Evolutionary conservation across 1,139 yeast genomes (phyloP).

Genomic region (Yamadazyma conglobata): DNA sequence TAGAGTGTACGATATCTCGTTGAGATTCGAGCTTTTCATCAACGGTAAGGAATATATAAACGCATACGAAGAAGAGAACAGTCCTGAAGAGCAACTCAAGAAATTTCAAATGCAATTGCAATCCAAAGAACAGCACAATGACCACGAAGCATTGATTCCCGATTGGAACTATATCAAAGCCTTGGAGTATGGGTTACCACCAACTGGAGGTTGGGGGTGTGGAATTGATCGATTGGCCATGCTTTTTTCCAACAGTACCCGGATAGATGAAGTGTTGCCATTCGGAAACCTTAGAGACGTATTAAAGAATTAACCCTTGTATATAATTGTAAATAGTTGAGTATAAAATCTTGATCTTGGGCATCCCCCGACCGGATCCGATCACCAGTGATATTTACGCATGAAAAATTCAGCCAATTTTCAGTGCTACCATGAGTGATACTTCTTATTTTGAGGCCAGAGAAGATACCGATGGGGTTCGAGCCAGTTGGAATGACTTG

Average conservation of each 20-base stretch:
- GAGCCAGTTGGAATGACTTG: slow-evolving; percentile 86
- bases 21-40: slow-evolving; percentile 81
- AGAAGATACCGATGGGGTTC: slow-evolving; percentile 87
- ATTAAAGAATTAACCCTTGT: slow-evolving; percentile 6
- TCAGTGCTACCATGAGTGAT: slow-evolving; percentile 2
- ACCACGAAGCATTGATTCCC: slow-evolving; percentile 63
- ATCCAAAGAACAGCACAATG: slow-evolving; percentile 46
- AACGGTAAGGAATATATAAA: slow-evolving; percentile 80
- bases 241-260: slow-evolving; percentile 59
- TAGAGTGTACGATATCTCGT: slow-evolving; percentile 46
- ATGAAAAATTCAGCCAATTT: no score
- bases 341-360: no score
- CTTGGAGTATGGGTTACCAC: slow-evolving; percentile 93
- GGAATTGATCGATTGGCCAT: slow-evolving; percentile 88
- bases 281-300: slow-evolving; percentile 84
- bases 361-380: no score
- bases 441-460: slow-evolving; percentile 58
- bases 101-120: slow-evolving; percentile 60
- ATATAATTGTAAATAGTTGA: not conserved
- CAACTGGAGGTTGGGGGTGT: slow-evolving; percentile 97
- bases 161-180: slow-evolving; percentile 69
- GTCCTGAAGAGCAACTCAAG: slow-evolving; percentile 62
- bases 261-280: slow-evolving; percentile 77
- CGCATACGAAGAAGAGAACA: slow-evolving; percentile 95
- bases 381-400: no score